These are phyloP conservation scores for Cercophora samala DNA, from an alignment of 495 filamentous ascomycete genomes.

Conservation along the genomic window DNA sequence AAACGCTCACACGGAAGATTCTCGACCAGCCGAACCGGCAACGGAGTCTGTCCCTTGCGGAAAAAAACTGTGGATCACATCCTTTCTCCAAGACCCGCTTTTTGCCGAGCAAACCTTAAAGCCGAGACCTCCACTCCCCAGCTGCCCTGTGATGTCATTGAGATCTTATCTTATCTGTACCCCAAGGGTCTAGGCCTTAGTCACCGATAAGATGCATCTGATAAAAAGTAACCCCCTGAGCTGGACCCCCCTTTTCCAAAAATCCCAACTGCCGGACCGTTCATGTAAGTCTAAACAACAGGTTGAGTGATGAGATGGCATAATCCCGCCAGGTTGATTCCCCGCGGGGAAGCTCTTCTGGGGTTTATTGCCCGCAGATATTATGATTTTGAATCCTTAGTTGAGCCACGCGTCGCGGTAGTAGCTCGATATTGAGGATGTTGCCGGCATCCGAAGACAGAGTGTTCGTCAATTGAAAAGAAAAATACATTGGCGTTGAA, in stretches of 20 bases:
- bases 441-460: not conserved
- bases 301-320: not conserved
- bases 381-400: not conserved
- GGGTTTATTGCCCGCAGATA: not conserved
- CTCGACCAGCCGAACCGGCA: constrained; percentile 4
- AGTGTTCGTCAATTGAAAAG: not conserved
- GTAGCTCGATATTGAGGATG: not conserved
- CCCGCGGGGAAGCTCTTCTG: not conserved
- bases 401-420: not conserved
- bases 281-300: not conserved
- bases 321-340: not conserved
- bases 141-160: constrained; percentile 5
- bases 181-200: not conserved
- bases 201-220: constrained; percentile 5
- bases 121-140: not conserved
- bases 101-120: constrained; percentile 4
- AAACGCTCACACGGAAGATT: constrained; percentile 1
- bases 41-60: not conserved
- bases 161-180: not conserved
- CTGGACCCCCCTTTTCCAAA: not conserved
- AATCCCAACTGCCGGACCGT: not conserved
- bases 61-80: not conserved
- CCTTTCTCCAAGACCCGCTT: not conserved
- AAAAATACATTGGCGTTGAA: not conserved
- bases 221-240: not conserved